Conservation (phyloP, 2,329 filamentous ascomycete species). For the Hypomyces perniciosus region DNA sequence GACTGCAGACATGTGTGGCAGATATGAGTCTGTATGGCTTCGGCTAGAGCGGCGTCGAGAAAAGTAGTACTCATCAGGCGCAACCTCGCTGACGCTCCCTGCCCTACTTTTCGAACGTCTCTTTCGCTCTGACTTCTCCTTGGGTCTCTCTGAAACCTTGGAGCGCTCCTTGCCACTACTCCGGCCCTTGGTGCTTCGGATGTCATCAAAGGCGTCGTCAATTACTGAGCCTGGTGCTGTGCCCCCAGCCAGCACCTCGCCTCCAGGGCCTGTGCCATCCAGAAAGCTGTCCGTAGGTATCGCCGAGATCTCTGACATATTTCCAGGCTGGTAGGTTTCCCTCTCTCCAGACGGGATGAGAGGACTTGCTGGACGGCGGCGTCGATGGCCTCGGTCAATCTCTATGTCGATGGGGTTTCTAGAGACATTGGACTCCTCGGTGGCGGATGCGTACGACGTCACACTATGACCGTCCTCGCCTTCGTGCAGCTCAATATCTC, state of each 20-base stretch:
- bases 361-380: conserved; percentile 62
- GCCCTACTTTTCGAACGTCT: conserved; percentile 42
- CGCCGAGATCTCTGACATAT: conserved; percentile 80
- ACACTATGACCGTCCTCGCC: conserved; percentile 60
- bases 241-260: conserved; percentile 18
- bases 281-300: conserved; percentile 58
- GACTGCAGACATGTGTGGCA: conserved; percentile 45
- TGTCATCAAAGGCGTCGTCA: conserved; percentile 36
- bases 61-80: conserved; percentile 39
- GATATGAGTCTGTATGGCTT: conserved; percentile 43
- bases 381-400: conserved; percentile 58
- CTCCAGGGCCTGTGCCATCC: conserved; percentile 48
- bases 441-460: conserved; percentile 70
- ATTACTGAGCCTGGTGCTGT: conserved; percentile 24
- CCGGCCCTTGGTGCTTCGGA: conserved; percentile 40
- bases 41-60: conserved; percentile 46
- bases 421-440: conserved; percentile 72
- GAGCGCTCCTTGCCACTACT: conserved; percentile 37
- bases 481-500: conserved; percentile 39
- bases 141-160: conserved; percentile 35
- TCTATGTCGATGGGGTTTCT: conserved; percentile 83
- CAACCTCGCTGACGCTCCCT: conserved; percentile 43
- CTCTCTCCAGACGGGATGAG: conserved; percentile 53
- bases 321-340: conserved; percentile 57
- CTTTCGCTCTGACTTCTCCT: conserved; percentile 46